Evolutionary conservation across 768 basidiomycete species (phyloP), one percentile per base, ranked within the genome.

Genomic region (Glaciozyma antarctica): DNA sequence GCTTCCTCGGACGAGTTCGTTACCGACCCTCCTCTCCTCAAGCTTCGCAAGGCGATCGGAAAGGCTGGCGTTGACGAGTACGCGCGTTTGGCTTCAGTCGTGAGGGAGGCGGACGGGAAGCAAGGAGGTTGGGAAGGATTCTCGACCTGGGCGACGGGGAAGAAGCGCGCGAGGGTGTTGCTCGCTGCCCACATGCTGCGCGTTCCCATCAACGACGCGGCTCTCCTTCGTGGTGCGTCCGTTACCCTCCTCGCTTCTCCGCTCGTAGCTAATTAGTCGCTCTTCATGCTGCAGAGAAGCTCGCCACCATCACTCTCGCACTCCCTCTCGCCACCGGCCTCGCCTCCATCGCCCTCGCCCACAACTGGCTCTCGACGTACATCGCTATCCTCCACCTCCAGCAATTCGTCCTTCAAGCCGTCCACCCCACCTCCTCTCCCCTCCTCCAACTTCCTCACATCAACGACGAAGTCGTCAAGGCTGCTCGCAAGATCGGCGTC

Each of bases 141-240:
- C 62, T 65, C 73, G 5, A 67, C 22, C 16, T 71, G 75, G 49
- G 53, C 73, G 3, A 81, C 81, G 47, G 72, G 75, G 8, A 61
- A 75, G 53, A 72, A 78, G 60, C 66, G 69, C 30, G 87, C 88
- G 0, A 79, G 90, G 63, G 79, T 87, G 2, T 79, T 95, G 8
- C 77, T 95, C 3, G 93, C 89, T 74, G 87, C 90, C 13, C 90
- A 98, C 77, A 77, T 98, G 51, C 79, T 94, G 44, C 82, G 93
- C 32, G 68, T 83, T 41, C 82, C 82, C 3, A 76, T 85, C 62
- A 76, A 80, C 10, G 80, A 82, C 28, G 64, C 81, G 3, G 76
- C 78, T 0, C 77, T 95, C 13, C 81, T 82, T 66, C 80, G 82
- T 19, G 72, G 91, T 92, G 67, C 22, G 83, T 79, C 51, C 7